phyloP scores from a whole-genome alignment of 2,329 filamentous ascomycete genomes.

The Fonsecaea nubica region DNA sequence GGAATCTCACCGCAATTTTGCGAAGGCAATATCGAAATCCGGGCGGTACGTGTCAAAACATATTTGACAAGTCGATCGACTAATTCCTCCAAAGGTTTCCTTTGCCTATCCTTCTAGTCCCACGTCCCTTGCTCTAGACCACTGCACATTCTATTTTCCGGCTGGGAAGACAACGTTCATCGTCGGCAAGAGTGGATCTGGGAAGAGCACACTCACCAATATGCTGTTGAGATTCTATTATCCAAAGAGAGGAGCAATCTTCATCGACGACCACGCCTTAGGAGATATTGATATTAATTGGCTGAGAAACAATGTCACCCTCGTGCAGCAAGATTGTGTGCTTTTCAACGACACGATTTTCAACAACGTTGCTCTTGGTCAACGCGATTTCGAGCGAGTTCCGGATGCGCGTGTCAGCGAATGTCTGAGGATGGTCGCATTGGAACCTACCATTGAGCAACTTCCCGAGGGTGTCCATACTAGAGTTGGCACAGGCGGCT shows the following conservation, averaged over 20 bases:
- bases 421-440: slow-evolving; percentile 70
- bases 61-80: slow-evolving; percentile 21
- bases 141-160: slow-evolving; percentile 72
- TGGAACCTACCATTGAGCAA: slow-evolving; percentile 70
- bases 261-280: slow-evolving; percentile 70
- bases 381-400: slow-evolving; percentile 56
- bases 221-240: slow-evolving; percentile 80
- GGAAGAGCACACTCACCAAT: slow-evolving; percentile 87
- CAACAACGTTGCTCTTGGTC: slow-evolving; percentile 78
- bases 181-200: slow-evolving; percentile 85
- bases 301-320: slow-evolving; percentile 76
- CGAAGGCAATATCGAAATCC: slow-evolving; percentile 72
- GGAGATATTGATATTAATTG: slow-evolving; percentile 69
- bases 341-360: slow-evolving; percentile 82
- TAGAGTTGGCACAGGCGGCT: slow-evolving; percentile 71
- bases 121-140: slow-evolving; percentile 63
- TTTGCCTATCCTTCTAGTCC: slow-evolving; percentile 81
- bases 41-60: slow-evolving; percentile 61
- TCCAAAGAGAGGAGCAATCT: slow-evolving; percentile 68
- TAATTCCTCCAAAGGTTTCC: slow-evolving; percentile 62
- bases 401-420: slow-evolving; percentile 62
- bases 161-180: slow-evolving; percentile 78
- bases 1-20: slow-evolving; percentile 54
- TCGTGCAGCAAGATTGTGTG: slow-evolving; percentile 81
- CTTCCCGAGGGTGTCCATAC: slow-evolving; percentile 77